Evolutionary conservation across 768 basidiomycete species (phyloP).

Genomic region (Plicaturopsis crispa): DNA sequence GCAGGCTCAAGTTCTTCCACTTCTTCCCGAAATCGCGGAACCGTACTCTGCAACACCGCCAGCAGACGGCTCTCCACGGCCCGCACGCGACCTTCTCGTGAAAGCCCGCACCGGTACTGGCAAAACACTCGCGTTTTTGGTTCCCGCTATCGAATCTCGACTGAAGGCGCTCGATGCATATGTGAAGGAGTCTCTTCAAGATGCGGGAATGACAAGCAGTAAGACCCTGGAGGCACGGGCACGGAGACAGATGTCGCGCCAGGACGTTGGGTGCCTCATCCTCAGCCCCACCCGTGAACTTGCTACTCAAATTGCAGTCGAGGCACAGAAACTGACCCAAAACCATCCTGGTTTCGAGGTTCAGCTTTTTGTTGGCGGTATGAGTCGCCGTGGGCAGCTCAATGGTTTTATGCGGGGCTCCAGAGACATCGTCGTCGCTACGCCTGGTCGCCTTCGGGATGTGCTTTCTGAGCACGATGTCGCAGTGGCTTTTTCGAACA

Average conservation of each 20-base stretch:
- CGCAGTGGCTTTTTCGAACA: slow-evolving; percentile 38
- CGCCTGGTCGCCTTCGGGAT: slow-evolving; percentile 84
- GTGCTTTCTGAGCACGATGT: slow-evolving; percentile 56
- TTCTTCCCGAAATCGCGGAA: slow-evolving; percentile 62
- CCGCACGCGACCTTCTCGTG: slow-evolving; percentile 66
- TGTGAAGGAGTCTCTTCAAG: slow-evolving; percentile 29
- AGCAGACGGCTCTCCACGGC: slow-evolving; percentile 13
- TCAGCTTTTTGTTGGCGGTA: slow-evolving; percentile 72
- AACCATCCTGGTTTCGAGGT: slow-evolving; percentile 63
- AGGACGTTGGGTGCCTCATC: slow-evolving; percentile 64
- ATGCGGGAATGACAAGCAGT: slow-evolving; percentile 32
- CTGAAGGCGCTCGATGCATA: slow-evolving; percentile 45
- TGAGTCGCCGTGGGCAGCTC: slow-evolving; percentile 57
- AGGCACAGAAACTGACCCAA: slow-evolving; percentile 59
- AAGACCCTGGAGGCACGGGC: slow-evolving; percentile 21
- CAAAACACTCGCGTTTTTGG: slow-evolving; percentile 83
- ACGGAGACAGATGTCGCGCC: slow-evolving; percentile 28
- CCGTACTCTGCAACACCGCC: slow-evolving; percentile 37
- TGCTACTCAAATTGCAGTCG: slow-evolving; percentile 83
- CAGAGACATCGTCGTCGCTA: slow-evolving; percentile 81
- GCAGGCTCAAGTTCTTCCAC: slow-evolving; percentile 68
- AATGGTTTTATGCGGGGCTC: slow-evolving; percentile 54
- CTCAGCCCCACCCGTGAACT: slow-evolving; percentile 88
- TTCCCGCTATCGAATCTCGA: slow-evolving; percentile 80
- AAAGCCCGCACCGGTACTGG: slow-evolving; percentile 87